Evolutionary conservation across 2,329 filamentous ascomycete species (phyloP), one percentile per base, ranked within the genome.

Genomic region (Arthrinium phaeospermum): DNA sequence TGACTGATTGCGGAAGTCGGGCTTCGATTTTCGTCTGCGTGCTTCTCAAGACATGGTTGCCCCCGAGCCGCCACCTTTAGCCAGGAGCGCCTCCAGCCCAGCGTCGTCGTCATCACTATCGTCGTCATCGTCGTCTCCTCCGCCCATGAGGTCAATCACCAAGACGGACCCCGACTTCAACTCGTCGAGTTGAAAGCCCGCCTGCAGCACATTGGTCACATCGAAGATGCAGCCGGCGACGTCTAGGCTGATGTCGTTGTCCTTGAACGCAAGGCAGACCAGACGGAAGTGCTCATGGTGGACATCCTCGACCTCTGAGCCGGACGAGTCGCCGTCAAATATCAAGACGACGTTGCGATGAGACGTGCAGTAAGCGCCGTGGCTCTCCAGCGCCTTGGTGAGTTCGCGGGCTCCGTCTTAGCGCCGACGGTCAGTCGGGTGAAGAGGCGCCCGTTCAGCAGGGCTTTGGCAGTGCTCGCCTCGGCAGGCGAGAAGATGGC

Each of bases 261-360:
- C 57, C 57, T 64, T 64, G 57, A 64, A 30, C 57, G 57, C 57
- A 19, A 64, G 57, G 10, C 57, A 64, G 30, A 64, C 57, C 34
- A 64, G 34, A 6, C 57, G 57, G 57, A 64, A 64, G 57, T 64
- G 57, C 34, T 64, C 57, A 14, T 64, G 57, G 22, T 64, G 57
- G 4, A 30, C 19, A 7, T 64, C 57, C 34, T 16, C 57, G 34
- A 37, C 57, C 2, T 22, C 57, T 1, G 53, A 4, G 13, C 27
- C 53, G 13, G 44, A 6, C 1, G 30, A 13, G 49, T 51, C 30
- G 22, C 22, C 57, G 57, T 64, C 57, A 24, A 64, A 64, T 10
- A 64, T 64, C 34, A 64, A 34, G 57, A 64, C 34, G 34, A 64
- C 19, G 22, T 64, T 64, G 57, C 57, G 57, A 19, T 64, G 57